These are phyloP conservation scores for Sporothrix protearum DNA, from an alignment of 2,329 filamentous ascomycete species.

Conservation along the genomic window DNA sequence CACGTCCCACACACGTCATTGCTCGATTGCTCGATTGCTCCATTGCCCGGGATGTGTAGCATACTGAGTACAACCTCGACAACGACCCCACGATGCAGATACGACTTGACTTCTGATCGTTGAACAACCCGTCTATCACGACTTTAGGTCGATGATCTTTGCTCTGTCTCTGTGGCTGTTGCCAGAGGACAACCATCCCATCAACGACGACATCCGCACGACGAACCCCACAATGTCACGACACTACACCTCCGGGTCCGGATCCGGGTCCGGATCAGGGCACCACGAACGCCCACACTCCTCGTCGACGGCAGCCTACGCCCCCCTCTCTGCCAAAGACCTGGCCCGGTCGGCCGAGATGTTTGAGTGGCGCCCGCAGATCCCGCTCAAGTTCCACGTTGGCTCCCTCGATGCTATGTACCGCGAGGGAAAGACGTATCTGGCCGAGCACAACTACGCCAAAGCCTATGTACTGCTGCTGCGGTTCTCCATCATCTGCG, in stretches of 20 bases:
- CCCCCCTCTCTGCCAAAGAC: constrained; percentile 70
- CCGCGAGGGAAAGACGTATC: constrained; percentile 82
- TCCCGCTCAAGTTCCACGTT: constrained; percentile 77
- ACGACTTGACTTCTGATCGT: not conserved
- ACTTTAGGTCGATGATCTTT: not conserved
- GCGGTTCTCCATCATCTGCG: constrained; percentile 79
- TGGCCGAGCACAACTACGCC: constrained; percentile 78
- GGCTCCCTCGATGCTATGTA: constrained; percentile 74
- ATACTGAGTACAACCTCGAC: not conserved
- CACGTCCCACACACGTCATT: constrained; percentile 7
- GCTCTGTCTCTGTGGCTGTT: constrained; percentile 1
- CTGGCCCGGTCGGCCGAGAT: constrained; percentile 71
- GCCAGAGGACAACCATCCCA: not conserved
- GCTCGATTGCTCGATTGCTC: not conserved
- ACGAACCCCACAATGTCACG: not conserved
- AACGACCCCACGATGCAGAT: not conserved
- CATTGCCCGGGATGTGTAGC: no score
- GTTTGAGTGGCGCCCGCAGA: constrained; percentile 74
- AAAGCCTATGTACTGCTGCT: constrained; percentile 90
- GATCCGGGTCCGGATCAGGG: not conserved
- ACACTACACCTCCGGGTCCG: not conserved
- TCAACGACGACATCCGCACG: not conserved
- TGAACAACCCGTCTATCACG: not conserved
- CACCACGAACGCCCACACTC: no score
- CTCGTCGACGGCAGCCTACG: constrained; percentile 9